Evolutionary conservation across 2,329 filamentous ascomycete genomes (phyloP).

Genomic region (Trematosphaeria pertusa): DNA sequence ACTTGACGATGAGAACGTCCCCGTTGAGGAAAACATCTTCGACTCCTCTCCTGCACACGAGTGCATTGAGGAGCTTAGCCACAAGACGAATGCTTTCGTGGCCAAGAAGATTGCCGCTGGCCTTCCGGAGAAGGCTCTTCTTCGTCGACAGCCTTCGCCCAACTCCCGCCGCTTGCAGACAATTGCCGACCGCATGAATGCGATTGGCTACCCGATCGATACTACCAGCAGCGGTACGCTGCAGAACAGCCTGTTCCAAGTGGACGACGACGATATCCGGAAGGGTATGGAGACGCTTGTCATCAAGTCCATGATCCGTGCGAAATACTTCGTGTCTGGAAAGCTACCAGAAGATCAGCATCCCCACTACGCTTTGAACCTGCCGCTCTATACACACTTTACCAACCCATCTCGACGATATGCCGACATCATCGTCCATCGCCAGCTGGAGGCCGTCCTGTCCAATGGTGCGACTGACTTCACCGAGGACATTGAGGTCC

Average conservation of each 20-base stretch:
- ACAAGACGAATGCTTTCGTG: slow-evolving; percentile 90
- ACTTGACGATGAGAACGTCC: slow-evolving; percentile 96
- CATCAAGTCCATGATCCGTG: slow-evolving; percentile 93
- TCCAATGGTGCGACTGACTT: slow-evolving; percentile 85
- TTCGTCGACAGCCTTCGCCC: slow-evolving; percentile 84
- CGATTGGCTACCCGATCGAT: slow-evolving; percentile 89
- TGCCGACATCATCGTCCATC: slow-evolving; percentile 92
- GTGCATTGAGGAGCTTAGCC: slow-evolving; percentile 91
- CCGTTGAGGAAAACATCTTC: slow-evolving; percentile 95
- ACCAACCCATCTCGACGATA: slow-evolving; percentile 95
- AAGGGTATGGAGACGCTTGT: slow-evolving; percentile 98
- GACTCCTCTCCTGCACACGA: slow-evolving; percentile 88
- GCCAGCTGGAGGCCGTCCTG: slow-evolving; percentile 86
- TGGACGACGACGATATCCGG: slow-evolving; percentile 85
- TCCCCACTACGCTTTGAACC: slow-evolving; percentile 89
- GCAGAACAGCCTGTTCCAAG: slow-evolving; percentile 93
- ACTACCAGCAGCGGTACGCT: slow-evolving; percentile 86
- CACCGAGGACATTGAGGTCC: slow-evolving; percentile 82
- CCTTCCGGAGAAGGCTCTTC: slow-evolving; percentile 88
- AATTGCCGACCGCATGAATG: slow-evolving; percentile 91
- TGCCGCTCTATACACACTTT: slow-evolving; percentile 96
- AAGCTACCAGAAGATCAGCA: slow-evolving; percentile 79
- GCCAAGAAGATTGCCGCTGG: slow-evolving; percentile 81
- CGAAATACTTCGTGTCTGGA: slow-evolving; percentile 90
- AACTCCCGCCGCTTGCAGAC: slow-evolving; percentile 88